Evolutionary conservation across 1,284 basidiomycete genomes (phyloP).

Genomic region (Inonotus obliquus): DNA sequence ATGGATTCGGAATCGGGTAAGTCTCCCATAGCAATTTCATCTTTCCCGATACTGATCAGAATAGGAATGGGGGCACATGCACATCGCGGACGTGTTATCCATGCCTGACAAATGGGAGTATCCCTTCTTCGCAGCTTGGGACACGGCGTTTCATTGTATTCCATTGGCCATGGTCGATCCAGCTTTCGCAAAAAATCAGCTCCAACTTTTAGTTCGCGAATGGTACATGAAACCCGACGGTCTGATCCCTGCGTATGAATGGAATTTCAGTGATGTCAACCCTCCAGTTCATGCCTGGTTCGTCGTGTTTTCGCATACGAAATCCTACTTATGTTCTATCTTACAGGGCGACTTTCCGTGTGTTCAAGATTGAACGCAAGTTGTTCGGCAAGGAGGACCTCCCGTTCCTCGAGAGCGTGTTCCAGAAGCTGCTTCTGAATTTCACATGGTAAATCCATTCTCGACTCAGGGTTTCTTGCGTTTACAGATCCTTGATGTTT

Average conservation of each 20-base stretch:
- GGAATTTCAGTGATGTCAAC: slow-evolving; percentile 98
- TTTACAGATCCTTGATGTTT: not conserved
- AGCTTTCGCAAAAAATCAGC: slow-evolving; percentile 94
- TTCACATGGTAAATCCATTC: slow-evolving; percentile 79
- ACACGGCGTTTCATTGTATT: slow-evolving; percentile 98
- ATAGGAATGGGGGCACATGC: slow-evolving; percentile 91
- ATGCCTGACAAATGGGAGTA: slow-evolving; percentile 99
- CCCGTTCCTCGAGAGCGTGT: slow-evolving; percentile 92
- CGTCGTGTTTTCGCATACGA: slow-evolving; percentile 20
- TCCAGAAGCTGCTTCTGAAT: slow-evolving; percentile 95
- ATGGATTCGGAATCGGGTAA: slow-evolving; percentile 76
- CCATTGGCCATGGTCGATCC: slow-evolving; percentile 95
- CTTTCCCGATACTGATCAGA: slow-evolving; percentile 1
- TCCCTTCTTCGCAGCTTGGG: slow-evolving; percentile 93
- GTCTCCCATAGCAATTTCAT: slow-evolving; percentile 19
- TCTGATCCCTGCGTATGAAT: slow-evolving; percentile 97
- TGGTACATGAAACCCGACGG: slow-evolving; percentile 99
- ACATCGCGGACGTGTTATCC: slow-evolving; percentile 92
- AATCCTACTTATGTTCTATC: not conserved
- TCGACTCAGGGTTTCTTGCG: not conserved
- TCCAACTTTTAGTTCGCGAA: slow-evolving; percentile 93
- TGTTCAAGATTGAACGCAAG: slow-evolving; percentile 98
- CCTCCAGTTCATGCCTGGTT: slow-evolving; percentile 97
- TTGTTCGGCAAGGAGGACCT: slow-evolving; percentile 88
- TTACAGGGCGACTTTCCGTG: slow-evolving; percentile 85